Evolutionary conservation across 2,329 filamentous ascomycete species (phyloP).

Genomic region (Ceratocystiopsis brevicomis): DNA sequence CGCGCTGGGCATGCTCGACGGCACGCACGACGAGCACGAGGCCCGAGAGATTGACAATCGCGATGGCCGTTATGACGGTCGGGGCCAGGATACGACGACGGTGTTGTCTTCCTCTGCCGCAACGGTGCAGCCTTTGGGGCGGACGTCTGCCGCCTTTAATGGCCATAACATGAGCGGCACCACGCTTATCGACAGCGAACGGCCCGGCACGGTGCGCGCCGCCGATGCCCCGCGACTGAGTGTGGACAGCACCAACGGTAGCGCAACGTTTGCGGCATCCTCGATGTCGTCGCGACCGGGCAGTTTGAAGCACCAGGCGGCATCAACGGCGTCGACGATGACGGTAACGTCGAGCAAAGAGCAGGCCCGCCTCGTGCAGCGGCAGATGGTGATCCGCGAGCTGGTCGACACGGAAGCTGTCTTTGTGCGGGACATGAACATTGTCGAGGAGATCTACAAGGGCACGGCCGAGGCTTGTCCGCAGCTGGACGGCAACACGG

Average conservation of each 20-base stretch:
- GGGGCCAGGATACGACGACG: too few relatives aligned
- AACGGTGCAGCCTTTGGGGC: conserved; percentile 27
- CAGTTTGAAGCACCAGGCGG: conserved; percentile 18
- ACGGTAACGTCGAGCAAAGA: conserved; percentile 26
- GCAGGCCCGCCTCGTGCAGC: conserved; percentile 56
- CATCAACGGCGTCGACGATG: conserved; percentile 5
- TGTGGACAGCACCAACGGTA: not conserved
- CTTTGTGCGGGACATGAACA: conserved; percentile 90
- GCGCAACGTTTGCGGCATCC: not conserved
- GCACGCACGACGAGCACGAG: conserved; percentile 18
- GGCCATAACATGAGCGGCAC: conserved; percentile 21
- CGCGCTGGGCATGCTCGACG: conserved; percentile 19
- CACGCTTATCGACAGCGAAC: conserved; percentile 17
- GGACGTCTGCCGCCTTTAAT: conserved; percentile 23
- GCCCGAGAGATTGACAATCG: conserved; percentile 14
- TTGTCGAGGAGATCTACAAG: conserved; percentile 94
- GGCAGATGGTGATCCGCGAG: conserved; percentile 75
- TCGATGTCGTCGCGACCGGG: not conserved
- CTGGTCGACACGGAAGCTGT: conserved; percentile 81
- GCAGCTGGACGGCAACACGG: conserved; percentile 62
- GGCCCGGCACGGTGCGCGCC: conserved; percentile 1
- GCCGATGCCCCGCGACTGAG: not conserved
- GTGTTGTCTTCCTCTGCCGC: conserved; percentile 10
- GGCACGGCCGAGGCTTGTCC: conserved; percentile 71
- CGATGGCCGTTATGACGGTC: too few relatives aligned